Evolutionary conservation across 176 grass and related monocot species (phyloP), one percentile per base, ranked within the genome.

Genomic region (Bothriochloa decipiens): DNA sequence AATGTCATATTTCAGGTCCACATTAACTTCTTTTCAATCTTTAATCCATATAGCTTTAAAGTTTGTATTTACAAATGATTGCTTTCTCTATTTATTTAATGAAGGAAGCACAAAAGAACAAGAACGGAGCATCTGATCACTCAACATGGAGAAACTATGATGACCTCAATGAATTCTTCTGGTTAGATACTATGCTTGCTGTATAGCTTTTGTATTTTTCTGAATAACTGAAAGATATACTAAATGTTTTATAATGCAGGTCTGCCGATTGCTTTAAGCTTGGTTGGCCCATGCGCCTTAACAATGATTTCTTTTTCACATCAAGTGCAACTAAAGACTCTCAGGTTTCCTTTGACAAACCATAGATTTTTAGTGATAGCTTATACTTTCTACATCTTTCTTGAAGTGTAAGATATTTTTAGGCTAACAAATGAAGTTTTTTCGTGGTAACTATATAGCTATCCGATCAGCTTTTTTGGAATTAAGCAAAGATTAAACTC

Each of bases 141-240:
- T 98, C 96, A 79, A 93, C 83, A 87, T 98, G 96, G 96, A 91
- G 96, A 85, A 98, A 98, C 81, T 98, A 98, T 85, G 96, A 98
- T 84, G 96, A 98, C 70, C 69, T 98, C 40, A 98, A 98, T 68
- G 96, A 98, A 84, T 98, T 92, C 37, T 98, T 98, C 77, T 98
- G 96, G 96, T 98, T 67, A 91, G 83, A 78, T 81, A 81, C 86
- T 57, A 74, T 55, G 16, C 15, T 82, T 87, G 32, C 18, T 6
- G 22, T 76, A 70, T 76, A 78, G 2, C 11, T 68, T 70, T 41
- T 80, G 57, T 80, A 12, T 25, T 25, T 25, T 58, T 22, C 25
- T 0, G 1, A 61, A 61, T 10, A 1, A 25, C 2, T 61, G 4
- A 61, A 75, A 68, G 13, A 45, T 69, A 8, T 82, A 65, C 53